These are phyloP conservation scores for Leccinum colubrinum DNA, from an alignment of 1,284 basidiomycete genomes.

Conservation along the genomic window DNA sequence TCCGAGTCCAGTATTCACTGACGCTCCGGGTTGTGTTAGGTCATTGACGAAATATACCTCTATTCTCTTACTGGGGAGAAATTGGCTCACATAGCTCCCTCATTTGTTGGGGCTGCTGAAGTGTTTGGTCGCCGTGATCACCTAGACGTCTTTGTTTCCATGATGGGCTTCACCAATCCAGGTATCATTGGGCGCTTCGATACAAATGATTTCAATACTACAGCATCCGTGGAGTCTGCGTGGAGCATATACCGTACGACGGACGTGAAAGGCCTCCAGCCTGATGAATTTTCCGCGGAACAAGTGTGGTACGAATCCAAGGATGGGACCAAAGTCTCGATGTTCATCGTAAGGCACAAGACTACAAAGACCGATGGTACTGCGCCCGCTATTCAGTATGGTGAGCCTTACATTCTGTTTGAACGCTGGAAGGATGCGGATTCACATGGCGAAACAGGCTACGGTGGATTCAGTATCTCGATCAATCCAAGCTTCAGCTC, in stretches of 20 bases:
- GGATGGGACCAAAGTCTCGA: conserved; percentile 82
- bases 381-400: conserved; percentile 79
- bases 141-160: conserved; percentile 66
- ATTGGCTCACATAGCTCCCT: conserved; percentile 57
- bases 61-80: conserved; percentile 61
- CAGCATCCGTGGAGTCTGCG: conserved; percentile 43
- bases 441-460: conserved; percentile 42
- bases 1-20: conserved; percentile 4
- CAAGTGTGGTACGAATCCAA: conserved; percentile 81
- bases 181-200: conserved; percentile 67
- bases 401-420: conserved; percentile 34
- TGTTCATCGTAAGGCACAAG: conserved; percentile 85
- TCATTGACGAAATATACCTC: conserved; percentile 82
- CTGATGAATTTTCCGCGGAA: conserved; percentile 69
- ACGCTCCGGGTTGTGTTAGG: conserved; percentile 39
- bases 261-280: conserved; percentile 61
- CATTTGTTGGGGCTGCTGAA: conserved; percentile 70
- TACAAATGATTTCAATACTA: conserved; percentile 39
- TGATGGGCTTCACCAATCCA: conserved; percentile 75
- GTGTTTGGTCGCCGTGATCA: conserved; percentile 56
- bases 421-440: neutral
- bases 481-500: conserved; percentile 74
- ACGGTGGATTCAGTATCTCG: conserved; percentile 77
- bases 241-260: conserved; percentile 64
- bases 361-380: conserved; percentile 72